phyloP scores from a whole-genome alignment of 495 filamentous ascomycete genomes.

The Bombardia bombarda region DNA sequence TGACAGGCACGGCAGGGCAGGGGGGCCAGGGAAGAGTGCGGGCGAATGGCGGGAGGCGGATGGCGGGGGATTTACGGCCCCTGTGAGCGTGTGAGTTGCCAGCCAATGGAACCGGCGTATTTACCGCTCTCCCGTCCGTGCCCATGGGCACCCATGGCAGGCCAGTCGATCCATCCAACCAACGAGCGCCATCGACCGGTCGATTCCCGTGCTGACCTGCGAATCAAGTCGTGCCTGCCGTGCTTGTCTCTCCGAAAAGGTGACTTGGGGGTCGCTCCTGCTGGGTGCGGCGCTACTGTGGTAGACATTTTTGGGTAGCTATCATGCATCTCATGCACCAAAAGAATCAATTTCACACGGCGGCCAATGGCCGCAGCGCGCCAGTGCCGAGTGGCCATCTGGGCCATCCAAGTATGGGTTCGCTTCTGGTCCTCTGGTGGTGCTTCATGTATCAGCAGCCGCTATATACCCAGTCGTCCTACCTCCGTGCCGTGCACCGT shows the following conservation, averaged over 20 bases:
- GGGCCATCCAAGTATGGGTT: conserved; percentile 13
- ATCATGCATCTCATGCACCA: too few species aligned
- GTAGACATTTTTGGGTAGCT: too few species aligned
- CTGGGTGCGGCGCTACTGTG: too few species aligned
- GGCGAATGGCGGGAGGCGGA: too few species aligned
- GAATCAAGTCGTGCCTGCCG: too few species aligned
- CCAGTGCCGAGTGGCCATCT: conserved; percentile 16
- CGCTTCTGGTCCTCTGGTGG: conserved; percentile 13
- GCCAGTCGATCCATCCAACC: conserved; percentile 15
- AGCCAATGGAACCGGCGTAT: conserved; percentile 15
- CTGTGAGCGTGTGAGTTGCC: conserved; percentile 3
- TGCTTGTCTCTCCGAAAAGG: too few species aligned
- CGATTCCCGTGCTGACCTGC: not conserved
- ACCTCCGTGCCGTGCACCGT: conserved; percentile 23
- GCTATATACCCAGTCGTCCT: conserved; percentile 42
- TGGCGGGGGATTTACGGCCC: conserved; percentile 12
- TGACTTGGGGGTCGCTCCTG: too few species aligned
- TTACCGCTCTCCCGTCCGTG: conserved; percentile 19
- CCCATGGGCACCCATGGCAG: too few species aligned
- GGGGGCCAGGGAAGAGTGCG: conserved; percentile 10
- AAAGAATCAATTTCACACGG: conserved; percentile 27
- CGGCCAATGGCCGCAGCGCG: conserved; percentile 18
- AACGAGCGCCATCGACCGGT: conserved; percentile 5
- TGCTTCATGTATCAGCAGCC: conserved; percentile 41
- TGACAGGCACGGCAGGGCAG: not conserved